Base-by-base conservation (phyloP, 345 rosid genomes). In the Melaleuca alternifolia region DNA sequence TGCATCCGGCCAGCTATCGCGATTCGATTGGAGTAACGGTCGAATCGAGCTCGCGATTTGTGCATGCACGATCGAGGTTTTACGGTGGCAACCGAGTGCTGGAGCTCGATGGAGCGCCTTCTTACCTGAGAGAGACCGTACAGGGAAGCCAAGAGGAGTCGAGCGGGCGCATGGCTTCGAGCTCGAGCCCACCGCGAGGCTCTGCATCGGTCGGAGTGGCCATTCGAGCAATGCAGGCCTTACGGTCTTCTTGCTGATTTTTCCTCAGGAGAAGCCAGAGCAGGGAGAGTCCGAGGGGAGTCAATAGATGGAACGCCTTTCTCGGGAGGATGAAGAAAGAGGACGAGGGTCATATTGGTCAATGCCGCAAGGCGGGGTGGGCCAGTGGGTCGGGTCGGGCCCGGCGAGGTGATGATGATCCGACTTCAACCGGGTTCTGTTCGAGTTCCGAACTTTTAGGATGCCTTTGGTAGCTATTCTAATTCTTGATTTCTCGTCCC, bases 121-220 rank as follows among this genome's bases (percentile, higher is more conserved):
- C 24, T 12, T 62, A 87, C 89, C 87, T 85, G 85, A 85, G 89
- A 37, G 85, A 82, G 75, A 87, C 89, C 61, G 51, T 54, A 71
- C 87, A 88, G 44, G 89, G 87, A 82, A 81, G 85, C 87, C 89
- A 88, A 41, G 87, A 85, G 44, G 71, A 85, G 87, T 88, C 87
- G 28, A 62, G 71, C 46, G 56, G 52, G 62, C 87, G 87, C 89
- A 77, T 88, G 51, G 89, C 85, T 88, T 88, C 89, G 65, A 88
- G 89, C 26, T 61, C 87, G 11, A 44, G 50, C 41, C 48, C 71
- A 52, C 33, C 33, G 50, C 51, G 37, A 20, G 77, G 7, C 21
- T 33, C 88, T 16, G 48, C 81, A 37, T 37, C 81, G 81, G 18
- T 24, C 18, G 51, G 50, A 54, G 77, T 8, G 46, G 65, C 86